phyloP scores from a whole-genome alignment of 352 stramenopile species.

The Phytophthora sp. region DNA sequence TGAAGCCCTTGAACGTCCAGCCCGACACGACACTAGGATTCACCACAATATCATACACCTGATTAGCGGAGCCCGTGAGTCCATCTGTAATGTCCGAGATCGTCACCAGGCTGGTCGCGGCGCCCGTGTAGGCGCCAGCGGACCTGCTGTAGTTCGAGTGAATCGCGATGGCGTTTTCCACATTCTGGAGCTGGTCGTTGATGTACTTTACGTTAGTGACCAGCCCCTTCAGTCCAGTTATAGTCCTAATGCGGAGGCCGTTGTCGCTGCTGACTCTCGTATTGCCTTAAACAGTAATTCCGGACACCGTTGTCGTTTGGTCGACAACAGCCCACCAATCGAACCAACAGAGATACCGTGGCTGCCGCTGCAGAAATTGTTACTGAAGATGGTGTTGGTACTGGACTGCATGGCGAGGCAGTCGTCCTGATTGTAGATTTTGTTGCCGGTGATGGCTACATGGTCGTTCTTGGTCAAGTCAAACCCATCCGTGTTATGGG shows the following conservation, averaged over 20 bases:
- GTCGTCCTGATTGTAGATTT: no score
- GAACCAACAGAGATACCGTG: no score
- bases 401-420: no score
- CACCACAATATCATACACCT: conserved; percentile 22
- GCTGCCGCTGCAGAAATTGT: no score
- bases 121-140: neutral
- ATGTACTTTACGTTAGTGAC: conserved; percentile 12
- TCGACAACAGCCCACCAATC: conserved; percentile 11
- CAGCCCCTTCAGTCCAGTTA: conserved; percentile 24
- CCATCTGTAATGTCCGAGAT: conserved; percentile 8
- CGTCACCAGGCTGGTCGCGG: conserved; percentile 11
- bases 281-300: conserved; percentile 24
- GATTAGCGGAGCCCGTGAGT: conserved; percentile 9
- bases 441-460: conserved; percentile 2
- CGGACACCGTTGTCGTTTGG: conserved; percentile 17
- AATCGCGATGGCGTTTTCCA: neutral
- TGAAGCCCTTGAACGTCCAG: conserved; percentile 18
- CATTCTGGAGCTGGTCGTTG: conserved; percentile 10
- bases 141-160: conserved; percentile 3
- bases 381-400: no score
- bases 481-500: conserved; percentile 27
- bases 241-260: conserved; percentile 26
- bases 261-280: conserved; percentile 30
- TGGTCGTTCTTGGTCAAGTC: conserved; percentile 27
- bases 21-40: conserved; percentile 17